Evolutionary conservation across 805 yeast species (phyloP).

Genomic region (Yamadazyma paraphyllophila): DNA sequence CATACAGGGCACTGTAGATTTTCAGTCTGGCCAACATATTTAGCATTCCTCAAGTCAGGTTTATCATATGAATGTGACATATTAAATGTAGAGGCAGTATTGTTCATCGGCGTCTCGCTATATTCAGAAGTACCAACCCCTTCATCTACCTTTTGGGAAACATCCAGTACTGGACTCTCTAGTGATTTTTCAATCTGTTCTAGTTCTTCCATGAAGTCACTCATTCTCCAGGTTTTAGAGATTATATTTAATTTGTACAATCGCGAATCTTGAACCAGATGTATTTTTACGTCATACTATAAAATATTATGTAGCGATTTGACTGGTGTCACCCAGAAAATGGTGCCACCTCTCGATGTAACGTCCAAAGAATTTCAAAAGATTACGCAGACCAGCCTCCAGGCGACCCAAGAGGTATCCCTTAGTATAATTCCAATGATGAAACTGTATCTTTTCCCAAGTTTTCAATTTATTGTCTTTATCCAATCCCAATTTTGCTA

Average conservation of each 20-base stretch:
- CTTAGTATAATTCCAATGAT: slow-evolving; percentile 34
- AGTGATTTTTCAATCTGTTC: slow-evolving; percentile 5
- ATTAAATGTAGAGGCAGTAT: slow-evolving; percentile 3
- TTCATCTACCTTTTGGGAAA: not conserved
- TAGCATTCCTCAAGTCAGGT: slow-evolving; percentile 31
- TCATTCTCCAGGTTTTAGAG: slow-evolving; percentile 3
- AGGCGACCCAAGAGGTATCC: slow-evolving; percentile 20
- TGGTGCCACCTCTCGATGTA: slow-evolving; percentile 24
- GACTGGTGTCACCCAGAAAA: not conserved
- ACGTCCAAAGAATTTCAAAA: slow-evolving; percentile 18
- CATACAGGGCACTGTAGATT: slow-evolving; percentile 60
- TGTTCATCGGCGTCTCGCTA: not conserved
- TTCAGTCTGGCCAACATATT: slow-evolving; percentile 30
- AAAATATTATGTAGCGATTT: not conserved
- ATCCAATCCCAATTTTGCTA: slow-evolving; percentile 29
- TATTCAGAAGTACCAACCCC: not conserved
- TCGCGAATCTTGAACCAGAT: not conserved
- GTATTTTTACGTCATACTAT: too few relatives aligned
- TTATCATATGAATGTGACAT: slow-evolving; percentile 10
- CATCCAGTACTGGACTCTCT: not conserved
- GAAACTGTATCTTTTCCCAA: slow-evolving; percentile 39
- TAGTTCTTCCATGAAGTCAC: slow-evolving; percentile 5
- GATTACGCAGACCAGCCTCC: slow-evolving; percentile 20
- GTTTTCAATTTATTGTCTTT: slow-evolving; percentile 24
- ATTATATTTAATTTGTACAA: not conserved